Conservation (phyloP, 225 moss, liverwort and hornwort genomes). For the Straminergon stramineum region DNA sequence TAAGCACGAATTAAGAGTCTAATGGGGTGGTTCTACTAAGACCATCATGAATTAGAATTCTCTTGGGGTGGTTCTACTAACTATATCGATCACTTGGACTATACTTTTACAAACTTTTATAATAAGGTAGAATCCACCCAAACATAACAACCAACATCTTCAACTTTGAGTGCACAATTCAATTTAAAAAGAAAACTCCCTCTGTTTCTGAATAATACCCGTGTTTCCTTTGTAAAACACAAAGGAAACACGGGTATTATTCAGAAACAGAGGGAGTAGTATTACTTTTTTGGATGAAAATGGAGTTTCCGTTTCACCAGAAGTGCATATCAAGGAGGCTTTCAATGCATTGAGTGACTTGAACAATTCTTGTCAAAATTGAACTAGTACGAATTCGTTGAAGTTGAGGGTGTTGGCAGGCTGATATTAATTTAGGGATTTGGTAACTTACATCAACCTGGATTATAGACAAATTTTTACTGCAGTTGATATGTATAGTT, state of each 20-base stretch:
- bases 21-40: neutral
- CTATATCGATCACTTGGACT: neutral
- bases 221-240: too few relatives aligned
- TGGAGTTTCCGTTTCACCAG: neutral
- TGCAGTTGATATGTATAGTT: neutral
- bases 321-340: neutral
- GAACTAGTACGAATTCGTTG: neutral
- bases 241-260: too few relatives aligned
- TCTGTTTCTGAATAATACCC: too few relatives aligned
- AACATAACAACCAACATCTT: neutral
- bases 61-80: neutral
- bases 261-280: too few relatives aligned
- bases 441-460: neutral
- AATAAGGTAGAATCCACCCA: neutral
- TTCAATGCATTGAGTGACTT: neutral
- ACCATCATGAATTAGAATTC: neutral
- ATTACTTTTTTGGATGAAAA: neutral
- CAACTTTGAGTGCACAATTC: neutral
- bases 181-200: too few relatives aligned
- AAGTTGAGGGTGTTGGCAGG: neutral
- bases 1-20: neutral
- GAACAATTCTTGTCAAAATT: neutral
- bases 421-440: neutral
- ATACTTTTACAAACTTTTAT: neutral
- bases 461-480: too few relatives aligned